Evolutionary conservation across 345 rosid species (phyloP).

Genomic region (Hibiscus syriacus): DNA sequence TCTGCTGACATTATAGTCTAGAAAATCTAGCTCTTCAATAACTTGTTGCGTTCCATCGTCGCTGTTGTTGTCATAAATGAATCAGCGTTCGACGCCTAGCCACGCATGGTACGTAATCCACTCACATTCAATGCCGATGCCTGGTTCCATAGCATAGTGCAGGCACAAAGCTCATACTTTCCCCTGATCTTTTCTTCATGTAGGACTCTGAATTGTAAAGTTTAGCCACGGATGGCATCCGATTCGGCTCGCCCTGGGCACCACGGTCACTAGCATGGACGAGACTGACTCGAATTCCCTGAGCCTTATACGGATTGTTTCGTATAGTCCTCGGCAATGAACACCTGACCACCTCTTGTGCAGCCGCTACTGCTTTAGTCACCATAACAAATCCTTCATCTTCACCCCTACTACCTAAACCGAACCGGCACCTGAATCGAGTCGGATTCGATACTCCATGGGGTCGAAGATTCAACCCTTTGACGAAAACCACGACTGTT

Average conservation of each 20-base stretch:
- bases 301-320: constrained; percentile 38
- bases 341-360: constrained; percentile 92
- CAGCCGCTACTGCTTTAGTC: constrained; percentile 61
- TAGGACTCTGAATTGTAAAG: constrained; percentile 21
- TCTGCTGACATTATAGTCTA: constrained; percentile 57
- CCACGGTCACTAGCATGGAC: constrained; percentile 13
- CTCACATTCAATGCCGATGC: constrained; percentile 63
- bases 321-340: constrained; percentile 50
- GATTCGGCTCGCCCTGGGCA: constrained; percentile 12
- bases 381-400: constrained; percentile 34
- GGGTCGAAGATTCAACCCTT: constrained; percentile 85
- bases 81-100: constrained; percentile 93
- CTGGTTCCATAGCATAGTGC: constrained; percentile 96
- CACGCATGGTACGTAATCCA: constrained; percentile 90
- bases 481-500: constrained; percentile 65
- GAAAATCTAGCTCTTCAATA: constrained; percentile 43
- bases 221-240: constrained; percentile 40
- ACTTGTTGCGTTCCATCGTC: constrained; percentile 57
- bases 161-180: constrained; percentile 72
- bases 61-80: constrained; percentile 88
- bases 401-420: constrained; percentile 30
- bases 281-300: constrained; percentile 45
- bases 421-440: constrained; percentile 60
- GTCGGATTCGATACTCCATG: constrained; percentile 59
- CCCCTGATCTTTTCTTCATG: constrained; percentile 17